Evolutionary conservation across 345 rosid genomes (phyloP).

Genomic region (Bruguiera gymnorhiza): DNA sequence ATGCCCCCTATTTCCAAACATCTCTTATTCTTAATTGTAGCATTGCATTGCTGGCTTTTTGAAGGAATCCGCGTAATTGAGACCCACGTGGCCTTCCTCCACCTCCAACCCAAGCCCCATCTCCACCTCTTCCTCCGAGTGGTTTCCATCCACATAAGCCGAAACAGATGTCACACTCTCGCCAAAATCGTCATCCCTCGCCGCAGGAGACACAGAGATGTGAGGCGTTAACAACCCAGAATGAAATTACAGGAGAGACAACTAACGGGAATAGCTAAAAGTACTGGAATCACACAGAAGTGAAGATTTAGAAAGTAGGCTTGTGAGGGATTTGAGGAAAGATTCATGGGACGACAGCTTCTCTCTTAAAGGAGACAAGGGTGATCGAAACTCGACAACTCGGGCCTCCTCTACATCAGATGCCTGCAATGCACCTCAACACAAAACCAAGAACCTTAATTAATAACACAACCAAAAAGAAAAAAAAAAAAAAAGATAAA

Average conservation of each 20-base stretch:
- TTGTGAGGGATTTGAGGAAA: slow-evolving; percentile 43
- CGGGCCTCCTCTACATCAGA: slow-evolving; percentile 42
- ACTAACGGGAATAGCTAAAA: slow-evolving; percentile 35
- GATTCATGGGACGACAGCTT: slow-evolving; percentile 32
- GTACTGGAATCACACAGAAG: slow-evolving; percentile 27
- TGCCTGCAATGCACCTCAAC: slow-evolving; percentile 23
- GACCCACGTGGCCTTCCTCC: slow-evolving; percentile 19
- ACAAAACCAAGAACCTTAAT: neutral
- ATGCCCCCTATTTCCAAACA: slow-evolving; percentile 24
- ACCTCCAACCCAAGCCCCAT: slow-evolving; percentile 2
- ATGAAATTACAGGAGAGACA: slow-evolving; percentile 58
- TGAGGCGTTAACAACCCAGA: slow-evolving; percentile 48
- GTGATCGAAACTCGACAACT: slow-evolving; percentile 40
- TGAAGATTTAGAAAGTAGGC: slow-evolving; percentile 20
- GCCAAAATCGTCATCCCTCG: slow-evolving; percentile 18
- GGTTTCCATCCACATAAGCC: slow-evolving; percentile 31
- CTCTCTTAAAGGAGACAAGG: slow-evolving; percentile 49
- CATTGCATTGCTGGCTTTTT: slow-evolving; percentile 25
- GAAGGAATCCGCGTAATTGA: slow-evolving; percentile 12
- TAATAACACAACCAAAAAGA: neutral
- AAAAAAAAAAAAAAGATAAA: neutral
- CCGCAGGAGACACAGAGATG: slow-evolving; percentile 35
- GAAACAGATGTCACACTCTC: slow-evolving; percentile 64
- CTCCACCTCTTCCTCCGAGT: slow-evolving; percentile 32
- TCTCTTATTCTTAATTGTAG: slow-evolving; percentile 37